Conservation (phyloP, 2,329 filamentous ascomycete genomes). For the Aspergillus fumigatus region DNA sequence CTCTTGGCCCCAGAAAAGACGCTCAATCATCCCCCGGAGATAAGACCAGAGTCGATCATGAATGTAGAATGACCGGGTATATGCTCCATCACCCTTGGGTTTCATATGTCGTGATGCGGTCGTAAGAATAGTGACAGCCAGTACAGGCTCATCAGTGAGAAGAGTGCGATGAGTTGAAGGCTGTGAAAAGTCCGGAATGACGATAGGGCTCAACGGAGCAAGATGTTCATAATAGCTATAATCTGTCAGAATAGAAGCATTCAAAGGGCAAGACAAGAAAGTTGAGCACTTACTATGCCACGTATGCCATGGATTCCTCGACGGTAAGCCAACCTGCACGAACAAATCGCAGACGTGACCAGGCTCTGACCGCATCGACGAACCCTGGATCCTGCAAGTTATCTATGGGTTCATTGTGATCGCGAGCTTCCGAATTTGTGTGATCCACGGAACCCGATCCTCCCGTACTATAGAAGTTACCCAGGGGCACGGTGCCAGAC, state of each 20-base stretch:
- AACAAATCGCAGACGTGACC: conserved; percentile 91
- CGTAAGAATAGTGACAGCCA: conserved; percentile 85
- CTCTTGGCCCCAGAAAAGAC: conserved; percentile 92
- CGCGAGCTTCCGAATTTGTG: conserved; percentile 24
- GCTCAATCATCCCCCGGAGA: conserved; percentile 88
- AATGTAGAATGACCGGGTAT: conserved; percentile 82
- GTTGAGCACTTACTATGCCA: conserved; percentile 67
- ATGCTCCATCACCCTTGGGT: conserved; percentile 72
- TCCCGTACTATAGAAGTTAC: conserved; percentile 46
- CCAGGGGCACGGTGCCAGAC: conserved; percentile 46
- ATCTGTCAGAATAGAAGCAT: conserved; percentile 5
- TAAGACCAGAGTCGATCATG: conserved; percentile 96
- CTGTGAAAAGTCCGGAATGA: conserved; percentile 81
- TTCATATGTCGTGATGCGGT: conserved; percentile 84
- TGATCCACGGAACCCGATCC: conserved; percentile 22
- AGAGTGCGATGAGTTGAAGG: conserved; percentile 75
- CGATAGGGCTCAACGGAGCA: conserved; percentile 88
- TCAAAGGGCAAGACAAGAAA: conserved; percentile 4
- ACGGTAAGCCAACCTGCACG: conserved; percentile 94
- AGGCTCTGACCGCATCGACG: conserved; percentile 73
- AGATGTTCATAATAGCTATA: conserved; percentile 81
- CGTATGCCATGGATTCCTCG: conserved; percentile 86
- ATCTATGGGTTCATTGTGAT: conserved; percentile 23
- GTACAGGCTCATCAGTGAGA: conserved; percentile 84
- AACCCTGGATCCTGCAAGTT: conserved; percentile 34